phyloP scores from a whole-genome alignment of 1,284 basidiomycete genomes.

The Fomes fomentarius region DNA sequence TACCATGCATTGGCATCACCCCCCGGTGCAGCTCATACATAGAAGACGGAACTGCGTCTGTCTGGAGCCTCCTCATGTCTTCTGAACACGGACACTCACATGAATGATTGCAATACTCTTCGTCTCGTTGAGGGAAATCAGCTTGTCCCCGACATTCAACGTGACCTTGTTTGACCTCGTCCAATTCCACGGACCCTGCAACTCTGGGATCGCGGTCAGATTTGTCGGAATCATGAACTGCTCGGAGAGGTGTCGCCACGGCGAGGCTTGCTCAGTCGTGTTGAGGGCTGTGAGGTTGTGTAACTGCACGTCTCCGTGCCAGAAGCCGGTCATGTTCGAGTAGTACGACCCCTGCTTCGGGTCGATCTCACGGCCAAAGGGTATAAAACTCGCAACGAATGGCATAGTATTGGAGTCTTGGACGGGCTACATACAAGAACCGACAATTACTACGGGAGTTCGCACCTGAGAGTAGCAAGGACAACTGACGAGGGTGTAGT shows the following conservation, averaged over 20 bases:
- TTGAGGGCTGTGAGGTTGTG: slow-evolving; percentile 62
- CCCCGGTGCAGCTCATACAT: too few relatives aligned
- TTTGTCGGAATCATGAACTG: slow-evolving; percentile 53
- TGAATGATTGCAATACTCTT: slow-evolving; percentile 61
- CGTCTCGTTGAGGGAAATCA: slow-evolving; percentile 36
- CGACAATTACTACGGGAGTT: slow-evolving; percentile 1
- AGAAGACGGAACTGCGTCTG: too few relatives aligned
- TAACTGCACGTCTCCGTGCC: slow-evolving; percentile 61
- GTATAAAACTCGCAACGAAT: slow-evolving; percentile 54
- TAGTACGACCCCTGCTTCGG: slow-evolving; percentile 62
- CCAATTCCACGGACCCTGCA: slow-evolving; percentile 71
- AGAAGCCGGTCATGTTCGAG: slow-evolving; percentile 75
- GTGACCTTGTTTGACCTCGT: slow-evolving; percentile 60
- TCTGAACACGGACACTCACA: slow-evolving; percentile 44
- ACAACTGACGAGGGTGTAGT: slow-evolving; percentile 68
- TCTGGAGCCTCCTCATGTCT: neutral
- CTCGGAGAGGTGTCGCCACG: slow-evolving; percentile 56
- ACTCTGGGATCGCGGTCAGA: slow-evolving; percentile 41
- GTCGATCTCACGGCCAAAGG: slow-evolving; percentile 49
- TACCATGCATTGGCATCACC: too few relatives aligned
- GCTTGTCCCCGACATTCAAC: slow-evolving; percentile 67
- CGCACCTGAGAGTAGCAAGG: neutral
- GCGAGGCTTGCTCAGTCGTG: slow-evolving; percentile 19
- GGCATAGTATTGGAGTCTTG: slow-evolving; percentile 47
- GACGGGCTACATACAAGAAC: slow-evolving; percentile 47